A percentile compares a stretch with the other conserved stretches of the same genome.
phyloP scores from a whole-genome alignment of 176 grass and related monocot species.

The Eremochloa ophiuroides region DNA sequence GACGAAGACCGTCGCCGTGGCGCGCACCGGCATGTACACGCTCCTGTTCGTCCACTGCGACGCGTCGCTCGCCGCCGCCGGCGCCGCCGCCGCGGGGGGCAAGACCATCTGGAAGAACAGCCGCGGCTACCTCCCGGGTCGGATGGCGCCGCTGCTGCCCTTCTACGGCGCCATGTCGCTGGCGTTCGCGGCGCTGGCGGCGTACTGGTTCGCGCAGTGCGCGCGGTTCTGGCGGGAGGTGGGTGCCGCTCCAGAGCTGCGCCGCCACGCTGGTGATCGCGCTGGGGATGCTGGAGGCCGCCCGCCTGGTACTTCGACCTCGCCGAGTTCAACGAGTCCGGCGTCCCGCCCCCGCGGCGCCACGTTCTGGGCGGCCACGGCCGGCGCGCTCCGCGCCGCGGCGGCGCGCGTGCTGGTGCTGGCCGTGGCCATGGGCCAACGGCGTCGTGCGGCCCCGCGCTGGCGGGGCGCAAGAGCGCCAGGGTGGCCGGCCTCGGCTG shows the following conservation, averaged over 20 bases:
- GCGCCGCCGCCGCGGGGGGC: too few relatives aligned
- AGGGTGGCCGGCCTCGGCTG: conserved; percentile 47
- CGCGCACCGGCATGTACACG: conserved; percentile 74
- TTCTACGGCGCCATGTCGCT: conserved; percentile 72
- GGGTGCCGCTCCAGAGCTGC: conserved; percentile 56
- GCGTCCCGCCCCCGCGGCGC: conserved; percentile 54
- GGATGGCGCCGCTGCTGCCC: conserved; percentile 62
- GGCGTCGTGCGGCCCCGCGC: conserved; percentile 28
- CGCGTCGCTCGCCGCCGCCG: conserved; percentile 16
- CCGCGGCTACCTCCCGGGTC: conserved; percentile 62
- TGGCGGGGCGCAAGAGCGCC: conserved; percentile 4
- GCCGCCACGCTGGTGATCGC: conserved; percentile 60
- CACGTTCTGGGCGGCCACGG: conserved; percentile 65
- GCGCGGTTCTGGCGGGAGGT: conserved; percentile 64
- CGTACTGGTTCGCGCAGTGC: conserved; percentile 60
- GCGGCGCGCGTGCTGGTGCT: conserved; percentile 55
- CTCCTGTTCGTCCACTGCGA: conserved; percentile 76
- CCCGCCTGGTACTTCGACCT: conserved; percentile 70
- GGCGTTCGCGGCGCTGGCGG: conserved; percentile 55
- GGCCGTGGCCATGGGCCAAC: conserved; percentile 60
- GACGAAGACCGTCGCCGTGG: conserved; percentile 55
- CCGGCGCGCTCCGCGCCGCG: conserved; percentile 33
- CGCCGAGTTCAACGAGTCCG: conserved; percentile 49
- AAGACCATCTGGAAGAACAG: conserved; percentile 90
- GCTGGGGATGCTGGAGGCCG: conserved; percentile 69